A percentile compares a stretch with the other conserved stretches of the same genome.
phyloP scores from a whole-genome alignment of 2,329 filamentous ascomycete species.

The Achaetomium macrosporum region DNA sequence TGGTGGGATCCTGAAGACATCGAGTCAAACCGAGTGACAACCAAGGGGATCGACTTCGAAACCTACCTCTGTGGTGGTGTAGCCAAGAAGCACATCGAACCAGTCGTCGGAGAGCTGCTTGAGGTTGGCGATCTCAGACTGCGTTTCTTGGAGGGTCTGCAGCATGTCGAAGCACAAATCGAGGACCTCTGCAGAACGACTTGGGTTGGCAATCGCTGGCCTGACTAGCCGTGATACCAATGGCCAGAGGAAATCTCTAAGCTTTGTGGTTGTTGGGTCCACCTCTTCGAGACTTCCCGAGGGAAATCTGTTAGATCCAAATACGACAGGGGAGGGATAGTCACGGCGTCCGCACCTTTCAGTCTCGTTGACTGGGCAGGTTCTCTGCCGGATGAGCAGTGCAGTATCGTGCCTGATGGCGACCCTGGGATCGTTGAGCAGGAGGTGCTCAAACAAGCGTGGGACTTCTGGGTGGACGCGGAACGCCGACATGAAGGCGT shows the following conservation, averaged over 20 bases:
- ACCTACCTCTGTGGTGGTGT: constrained; percentile 30
- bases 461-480: constrained; percentile 25
- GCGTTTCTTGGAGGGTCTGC: constrained; percentile 32
- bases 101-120: constrained; percentile 25
- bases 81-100: constrained; percentile 25
- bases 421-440: constrained; percentile 34
- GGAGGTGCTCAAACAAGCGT: constrained; percentile 30
- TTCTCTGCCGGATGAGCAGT: constrained; percentile 31
- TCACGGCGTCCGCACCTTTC: constrained; percentile 1
- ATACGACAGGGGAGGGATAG: constrained; percentile 3
- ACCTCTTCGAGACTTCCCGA: constrained; percentile 4
- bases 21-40: constrained; percentile 23
- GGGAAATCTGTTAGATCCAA: not conserved
- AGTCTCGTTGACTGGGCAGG: constrained; percentile 13
- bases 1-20: constrained; percentile 33
- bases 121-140: constrained; percentile 29
- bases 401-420: constrained; percentile 34
- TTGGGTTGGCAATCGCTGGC: constrained; percentile 29
- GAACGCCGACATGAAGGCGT: constrained; percentile 36
- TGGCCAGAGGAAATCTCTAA: constrained; percentile 45
- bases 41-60: constrained; percentile 16
- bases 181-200: constrained; percentile 42
- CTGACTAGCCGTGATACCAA: constrained; percentile 35
- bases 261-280: constrained; percentile 31
- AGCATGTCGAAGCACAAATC: constrained; percentile 37